Percentiles rank a stretch among this genome's conserved stretches.
phyloP scores from a whole-genome alignment of 2,329 filamentous ascomycete species.

The Aspergillus viridinutans region DNA sequence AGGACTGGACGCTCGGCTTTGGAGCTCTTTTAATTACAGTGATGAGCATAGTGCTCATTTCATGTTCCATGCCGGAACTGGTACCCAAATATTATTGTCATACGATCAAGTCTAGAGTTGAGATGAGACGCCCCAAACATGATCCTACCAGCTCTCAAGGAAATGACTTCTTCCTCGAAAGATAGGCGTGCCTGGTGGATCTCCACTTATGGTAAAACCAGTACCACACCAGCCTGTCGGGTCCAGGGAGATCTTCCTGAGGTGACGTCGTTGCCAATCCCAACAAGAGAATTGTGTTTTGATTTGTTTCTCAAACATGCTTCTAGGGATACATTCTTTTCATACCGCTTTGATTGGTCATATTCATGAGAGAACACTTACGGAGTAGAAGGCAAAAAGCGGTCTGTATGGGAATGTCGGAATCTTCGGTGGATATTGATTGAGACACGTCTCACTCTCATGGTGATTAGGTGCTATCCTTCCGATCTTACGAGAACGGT shows the following conservation, averaged over 20 bases:
- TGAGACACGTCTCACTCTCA: neutral
- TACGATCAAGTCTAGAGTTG: neutral
- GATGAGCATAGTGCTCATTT: neutral
- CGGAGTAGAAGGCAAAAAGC: neutral
- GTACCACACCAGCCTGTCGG: conserved; percentile 24
- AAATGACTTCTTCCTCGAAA: neutral
- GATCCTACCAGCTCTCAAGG: neutral
- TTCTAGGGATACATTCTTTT: neutral
- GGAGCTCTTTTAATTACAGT: neutral
- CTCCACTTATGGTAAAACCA: conserved; percentile 8
- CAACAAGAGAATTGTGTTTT: neutral
- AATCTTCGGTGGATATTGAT: neutral
- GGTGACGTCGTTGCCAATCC: neutral
- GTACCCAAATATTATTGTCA: neutral
- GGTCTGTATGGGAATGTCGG: neutral
- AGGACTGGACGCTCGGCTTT: neutral
- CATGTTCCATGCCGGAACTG: neutral
- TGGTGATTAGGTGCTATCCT: conserved; percentile 5
- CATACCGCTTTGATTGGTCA: neutral
- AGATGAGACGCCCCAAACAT: neutral
- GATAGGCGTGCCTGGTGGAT: conserved; percentile 4
- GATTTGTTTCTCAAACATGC: neutral
- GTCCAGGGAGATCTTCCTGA: conserved; percentile 7
- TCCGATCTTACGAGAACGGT: neutral
- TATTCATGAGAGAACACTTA: neutral